phyloP scores from a whole-genome alignment of 345 rosid genomes.

The Sonneratia alba region DNA sequence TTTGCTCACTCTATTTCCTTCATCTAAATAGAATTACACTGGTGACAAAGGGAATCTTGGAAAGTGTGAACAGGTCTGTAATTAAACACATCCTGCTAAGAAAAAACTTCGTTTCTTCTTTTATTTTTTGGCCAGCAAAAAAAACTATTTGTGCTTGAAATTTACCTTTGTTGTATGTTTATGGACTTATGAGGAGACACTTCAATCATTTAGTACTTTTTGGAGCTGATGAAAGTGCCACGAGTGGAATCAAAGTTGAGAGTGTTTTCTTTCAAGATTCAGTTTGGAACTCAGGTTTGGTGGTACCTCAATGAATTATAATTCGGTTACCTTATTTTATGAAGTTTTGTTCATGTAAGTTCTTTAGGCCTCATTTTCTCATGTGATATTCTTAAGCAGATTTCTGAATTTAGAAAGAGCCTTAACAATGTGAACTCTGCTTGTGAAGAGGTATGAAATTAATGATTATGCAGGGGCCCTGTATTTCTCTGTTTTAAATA shows the following conservation, averaged over 20 bases:
- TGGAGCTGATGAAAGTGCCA: constrained; percentile 98
- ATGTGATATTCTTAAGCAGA: constrained; percentile 30
- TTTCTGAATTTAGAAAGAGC: constrained; percentile 75
- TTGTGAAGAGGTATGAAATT: constrained; percentile 65
- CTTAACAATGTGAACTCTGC: constrained; percentile 81
- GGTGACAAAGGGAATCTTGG: constrained; percentile 81
- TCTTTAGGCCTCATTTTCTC: constrained; percentile 14
- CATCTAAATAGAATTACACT: constrained; percentile 44
- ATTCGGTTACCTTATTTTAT: not conserved
- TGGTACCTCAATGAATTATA: constrained; percentile 24
- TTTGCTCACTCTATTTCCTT: constrained; percentile 3
- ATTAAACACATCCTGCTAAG: constrained; percentile 3
- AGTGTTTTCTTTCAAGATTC: constrained; percentile 96
- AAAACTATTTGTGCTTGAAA: not conserved
- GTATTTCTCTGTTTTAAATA: not conserved
- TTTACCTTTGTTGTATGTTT: not conserved
- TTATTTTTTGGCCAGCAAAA: not conserved
- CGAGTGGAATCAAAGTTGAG: constrained; percentile 92
- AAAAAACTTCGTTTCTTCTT: not conserved
- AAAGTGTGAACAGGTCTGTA: constrained; percentile 92
- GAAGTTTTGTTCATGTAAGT: not conserved
- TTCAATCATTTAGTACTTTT: constrained; percentile 44
- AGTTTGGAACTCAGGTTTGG: constrained; percentile 87
- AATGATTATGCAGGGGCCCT: constrained; percentile 8
- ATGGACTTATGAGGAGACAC: not conserved